Conservation (phyloP, 2,329 filamentous ascomycete genomes). For the Arthrocladium fulminans region DNA sequence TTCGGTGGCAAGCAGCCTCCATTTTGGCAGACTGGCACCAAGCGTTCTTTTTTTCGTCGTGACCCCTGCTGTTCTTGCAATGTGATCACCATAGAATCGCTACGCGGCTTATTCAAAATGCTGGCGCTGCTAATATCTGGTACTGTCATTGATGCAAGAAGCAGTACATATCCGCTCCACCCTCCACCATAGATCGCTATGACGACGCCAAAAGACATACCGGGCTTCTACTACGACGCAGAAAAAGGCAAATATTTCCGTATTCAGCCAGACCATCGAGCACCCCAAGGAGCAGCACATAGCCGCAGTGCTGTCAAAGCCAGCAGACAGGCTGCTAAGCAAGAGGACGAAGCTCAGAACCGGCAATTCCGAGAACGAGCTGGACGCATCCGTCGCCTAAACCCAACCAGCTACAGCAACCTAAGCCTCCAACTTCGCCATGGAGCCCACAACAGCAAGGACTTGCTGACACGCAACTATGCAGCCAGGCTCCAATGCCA, state of each 20-base stretch:
- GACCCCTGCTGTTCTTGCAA: too few species aligned
- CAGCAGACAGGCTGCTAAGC: neutral
- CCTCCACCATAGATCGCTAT: neutral
- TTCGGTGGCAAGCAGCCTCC: too few species aligned
- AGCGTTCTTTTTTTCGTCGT: too few species aligned
- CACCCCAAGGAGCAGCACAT: slow-evolving; percentile 21
- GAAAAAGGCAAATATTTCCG: slow-evolving; percentile 61
- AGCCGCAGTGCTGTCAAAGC: neutral
- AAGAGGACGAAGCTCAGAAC: neutral
- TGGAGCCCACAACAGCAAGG: neutral
- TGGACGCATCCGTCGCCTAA: neutral
- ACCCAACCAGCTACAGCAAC: neutral
- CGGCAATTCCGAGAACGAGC: neutral
- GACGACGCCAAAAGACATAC: neutral
- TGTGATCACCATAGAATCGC: too few species aligned
- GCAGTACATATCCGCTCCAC: too few species aligned
- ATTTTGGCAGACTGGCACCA: too few species aligned
- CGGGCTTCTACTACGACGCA: slow-evolving; percentile 7
- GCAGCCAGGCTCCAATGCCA: neutral
- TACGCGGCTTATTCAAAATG: too few species aligned
- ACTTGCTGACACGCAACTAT: neutral
- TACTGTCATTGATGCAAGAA: too few species aligned
- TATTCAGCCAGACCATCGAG: slow-evolving; percentile 47
- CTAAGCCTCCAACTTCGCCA: neutral
- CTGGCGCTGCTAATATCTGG: too few species aligned